These are phyloP conservation scores for Penicillium digitatum DNA, from an alignment of 2,329 filamentous ascomycete species.

Conservation along the genomic window DNA sequence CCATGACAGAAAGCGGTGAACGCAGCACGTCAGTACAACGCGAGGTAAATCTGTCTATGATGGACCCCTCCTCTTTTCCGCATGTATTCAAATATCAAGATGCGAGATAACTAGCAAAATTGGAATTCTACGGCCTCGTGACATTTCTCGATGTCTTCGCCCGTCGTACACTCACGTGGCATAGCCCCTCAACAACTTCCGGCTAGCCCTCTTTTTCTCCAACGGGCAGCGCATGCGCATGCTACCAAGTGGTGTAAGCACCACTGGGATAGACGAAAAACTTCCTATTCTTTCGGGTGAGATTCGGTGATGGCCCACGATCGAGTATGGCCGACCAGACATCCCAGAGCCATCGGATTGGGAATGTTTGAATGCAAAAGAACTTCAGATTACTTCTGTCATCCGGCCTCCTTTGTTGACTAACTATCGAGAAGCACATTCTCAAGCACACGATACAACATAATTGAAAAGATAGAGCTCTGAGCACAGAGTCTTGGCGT, in stretches of 20 bases:
- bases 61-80: background rate
- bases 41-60: background rate
- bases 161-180: background rate
- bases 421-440: constrained; percentile 8
- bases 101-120: background rate
- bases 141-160: background rate
- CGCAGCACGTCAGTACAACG: too few relatives aligned
- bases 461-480: constrained; percentile 11
- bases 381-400: background rate
- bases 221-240: background rate
- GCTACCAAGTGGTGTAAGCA: background rate
- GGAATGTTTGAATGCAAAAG: background rate
- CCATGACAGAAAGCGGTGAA: background rate
- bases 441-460: background rate
- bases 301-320: background rate
- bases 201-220: background rate
- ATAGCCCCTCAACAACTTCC: background rate
- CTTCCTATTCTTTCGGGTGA: background rate
- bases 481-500: constrained; percentile 12
- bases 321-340: constrained; percentile 6
- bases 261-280: background rate
- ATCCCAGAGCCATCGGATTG: background rate
- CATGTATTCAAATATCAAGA: background rate
- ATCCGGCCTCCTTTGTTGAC: constrained; percentile 12
- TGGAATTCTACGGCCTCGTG: background rate